phyloP scores from a whole-genome alignment of 192 early-diverging fungal species.

The Coemansia sp. region DNA sequence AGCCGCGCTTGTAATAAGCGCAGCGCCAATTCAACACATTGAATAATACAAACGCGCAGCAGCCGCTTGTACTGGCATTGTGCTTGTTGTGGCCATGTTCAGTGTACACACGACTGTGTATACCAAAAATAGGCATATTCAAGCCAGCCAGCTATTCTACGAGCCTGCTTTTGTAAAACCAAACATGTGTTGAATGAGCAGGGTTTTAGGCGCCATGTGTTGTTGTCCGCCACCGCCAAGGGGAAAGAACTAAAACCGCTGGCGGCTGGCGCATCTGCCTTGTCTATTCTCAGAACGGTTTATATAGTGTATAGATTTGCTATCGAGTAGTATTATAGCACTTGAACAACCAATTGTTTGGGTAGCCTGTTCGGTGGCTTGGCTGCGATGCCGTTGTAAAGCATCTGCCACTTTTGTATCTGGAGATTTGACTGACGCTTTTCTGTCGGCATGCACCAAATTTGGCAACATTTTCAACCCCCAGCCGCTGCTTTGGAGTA shows the following conservation, averaged over 20 bases:
- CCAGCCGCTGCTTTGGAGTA: too few species aligned
- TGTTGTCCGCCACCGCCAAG: not conserved
- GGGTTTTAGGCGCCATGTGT: not conserved
- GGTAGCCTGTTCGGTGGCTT: too few species aligned
- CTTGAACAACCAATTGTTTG: too few species aligned
- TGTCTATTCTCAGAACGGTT: not conserved
- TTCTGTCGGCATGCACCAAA: too few species aligned
- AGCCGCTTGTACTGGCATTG: not conserved
- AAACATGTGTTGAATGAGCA: not conserved
- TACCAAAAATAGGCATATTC: not conserved
- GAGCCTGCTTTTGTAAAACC: not conserved
- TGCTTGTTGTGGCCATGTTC: not conserved
- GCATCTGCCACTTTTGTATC: too few species aligned
- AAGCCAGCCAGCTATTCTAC: not conserved
- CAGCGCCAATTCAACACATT: not conserved
- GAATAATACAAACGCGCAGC: not conserved
- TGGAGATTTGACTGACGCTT: too few species aligned
- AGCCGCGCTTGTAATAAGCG: not conserved
- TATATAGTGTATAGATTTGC: too few species aligned
- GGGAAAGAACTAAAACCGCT: not conserved
- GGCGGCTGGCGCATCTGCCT: slow-evolving; percentile 8
- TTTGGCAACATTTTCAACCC: too few species aligned
- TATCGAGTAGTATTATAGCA: too few species aligned
- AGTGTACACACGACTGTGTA: not conserved
- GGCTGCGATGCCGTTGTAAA: too few species aligned